phyloP scores from a whole-genome alignment of 2,329 filamentous ascomycete species.

The Colletotrichum agaves region DNA sequence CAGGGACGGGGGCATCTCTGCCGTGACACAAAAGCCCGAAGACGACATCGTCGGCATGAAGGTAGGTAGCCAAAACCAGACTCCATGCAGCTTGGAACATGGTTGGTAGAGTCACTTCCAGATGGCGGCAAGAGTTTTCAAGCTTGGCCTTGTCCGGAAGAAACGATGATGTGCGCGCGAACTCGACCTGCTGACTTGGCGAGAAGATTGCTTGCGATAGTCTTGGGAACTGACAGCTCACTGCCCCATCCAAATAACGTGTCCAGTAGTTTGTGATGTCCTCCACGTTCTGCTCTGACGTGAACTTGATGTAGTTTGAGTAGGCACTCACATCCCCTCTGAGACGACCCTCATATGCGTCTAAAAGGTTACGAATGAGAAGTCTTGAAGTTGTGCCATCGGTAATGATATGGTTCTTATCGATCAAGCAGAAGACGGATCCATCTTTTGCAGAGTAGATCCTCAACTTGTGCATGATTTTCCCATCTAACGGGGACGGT shows the following conservation, averaged over 20 bases:
- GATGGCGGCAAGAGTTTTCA: neutral
- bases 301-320: slow-evolving; percentile 15
- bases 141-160: neutral
- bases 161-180: neutral
- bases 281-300: neutral
- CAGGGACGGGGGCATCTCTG: slow-evolving; percentile 58
- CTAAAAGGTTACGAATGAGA: slow-evolving; percentile 7
- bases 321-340: neutral
- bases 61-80: slow-evolving; percentile 77
- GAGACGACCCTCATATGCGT: neutral
- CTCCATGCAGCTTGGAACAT: slow-evolving; percentile 83
- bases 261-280: slow-evolving; percentile 12
- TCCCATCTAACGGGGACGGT: neutral
- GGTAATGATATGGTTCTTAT: slow-evolving; percentile 28
- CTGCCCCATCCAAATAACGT: neutral
- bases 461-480: neutral
- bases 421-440: slow-evolving; percentile 7
- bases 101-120: slow-evolving; percentile 78
- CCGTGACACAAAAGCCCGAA: slow-evolving; percentile 77
- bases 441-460: neutral
- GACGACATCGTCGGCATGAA: slow-evolving; percentile 76
- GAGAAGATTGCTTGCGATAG: neutral
- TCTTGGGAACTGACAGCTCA: neutral
- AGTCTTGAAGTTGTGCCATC: slow-evolving; percentile 25
- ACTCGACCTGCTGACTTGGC: neutral